Conservation (phyloP, 2,329 filamentous ascomycete genomes). For the Cladorrhinum sp. region DNA sequence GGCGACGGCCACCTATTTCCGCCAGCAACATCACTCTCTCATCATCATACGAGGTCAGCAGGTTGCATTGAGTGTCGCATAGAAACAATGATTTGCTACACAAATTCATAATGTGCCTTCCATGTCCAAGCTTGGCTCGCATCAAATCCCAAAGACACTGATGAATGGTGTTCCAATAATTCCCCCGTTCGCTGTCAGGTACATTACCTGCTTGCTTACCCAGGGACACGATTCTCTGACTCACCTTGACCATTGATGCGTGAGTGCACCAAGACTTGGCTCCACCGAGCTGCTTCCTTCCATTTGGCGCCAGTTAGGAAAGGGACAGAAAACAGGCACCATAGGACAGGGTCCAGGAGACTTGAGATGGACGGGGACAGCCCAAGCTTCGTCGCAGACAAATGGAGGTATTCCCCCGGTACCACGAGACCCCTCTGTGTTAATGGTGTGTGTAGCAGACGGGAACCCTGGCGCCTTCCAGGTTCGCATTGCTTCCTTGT, state of each 20-base stretch:
- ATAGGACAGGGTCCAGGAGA: slow-evolving; percentile 10
- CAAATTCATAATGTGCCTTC: neutral
- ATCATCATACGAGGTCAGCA: neutral
- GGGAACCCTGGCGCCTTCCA: slow-evolving; percentile 14
- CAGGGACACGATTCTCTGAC: slow-evolving; percentile 10
- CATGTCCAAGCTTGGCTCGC: slow-evolving; percentile 9
- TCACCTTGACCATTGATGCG: slow-evolving; percentile 17
- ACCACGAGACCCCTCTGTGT: slow-evolving; percentile 19
- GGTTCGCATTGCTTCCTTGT: slow-evolving; percentile 13
- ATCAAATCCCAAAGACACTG: neutral
- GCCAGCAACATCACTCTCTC: neutral
- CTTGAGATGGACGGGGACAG: slow-evolving; percentile 16
- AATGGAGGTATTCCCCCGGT: slow-evolving; percentile 27
- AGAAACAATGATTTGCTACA: neutral
- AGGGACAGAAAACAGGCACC: slow-evolving; percentile 13
- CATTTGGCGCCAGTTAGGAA: slow-evolving; percentile 12
- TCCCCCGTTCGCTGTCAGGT: neutral
- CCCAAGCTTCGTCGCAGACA: slow-evolving; percentile 8
- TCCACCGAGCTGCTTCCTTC: slow-evolving; percentile 4
- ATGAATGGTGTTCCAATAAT: neutral
- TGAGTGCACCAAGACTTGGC: neutral
- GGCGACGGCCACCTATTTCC: neutral
- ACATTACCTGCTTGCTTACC: slow-evolving; percentile 3
- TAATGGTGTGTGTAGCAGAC: slow-evolving; percentile 24
- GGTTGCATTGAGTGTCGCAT: neutral